Base-by-base conservation (phyloP, 169 alveolate species). In the Plasmodium malariae region DNA sequence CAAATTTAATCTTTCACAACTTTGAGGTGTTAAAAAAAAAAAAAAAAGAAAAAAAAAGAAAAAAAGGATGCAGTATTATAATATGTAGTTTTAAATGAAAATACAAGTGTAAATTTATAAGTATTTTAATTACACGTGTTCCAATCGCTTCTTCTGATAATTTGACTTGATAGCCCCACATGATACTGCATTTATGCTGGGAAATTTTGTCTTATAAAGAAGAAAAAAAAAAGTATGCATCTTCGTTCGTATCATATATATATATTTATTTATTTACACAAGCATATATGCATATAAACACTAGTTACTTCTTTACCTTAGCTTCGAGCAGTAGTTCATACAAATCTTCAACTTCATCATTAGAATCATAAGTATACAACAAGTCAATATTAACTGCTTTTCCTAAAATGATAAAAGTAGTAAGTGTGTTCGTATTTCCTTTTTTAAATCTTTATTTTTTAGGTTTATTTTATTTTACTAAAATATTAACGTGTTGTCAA, bases 91-190 rank as follows among this genome's bases (percentile, higher is more conserved):
- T 0, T 5, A 62, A 32, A 62, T 45, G 5, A 51, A 74, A 28
- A 1, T 11, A 51, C 21, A 24, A 51, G 24, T 19, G 21, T 37
- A 37, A 30, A 62, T 59, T 2, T 34, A 9, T 37, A 14, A 89
- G 26, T 71, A 67, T 60, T 98, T 54, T 51, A 86, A 92, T 73
- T 98, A 98, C 93, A 98, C 98, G 92, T 98, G 96, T 91, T 98
- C 99, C 19, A 98, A 98, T 91, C 99, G 96, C 69, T 94, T 94
- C 80, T 98, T 97, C 90, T 98, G 99, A 88, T 98, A 99, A 63
- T 97, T 97, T 12, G 99, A 98, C 80, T 97, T 95, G n/a, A 98
- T 98, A 40, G 99, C 99, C 2, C 99, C 99, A 71, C 98, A 55
- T 93, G 91, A 83, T 51, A 83, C 91, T 67, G 91, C 91, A 51